Percentiles rank a stretch among this genome's conserved stretches.
phyloP scores from a whole-genome alignment of 2,329 filamentous ascomycete genomes.

The Cercospora sp. region DNA sequence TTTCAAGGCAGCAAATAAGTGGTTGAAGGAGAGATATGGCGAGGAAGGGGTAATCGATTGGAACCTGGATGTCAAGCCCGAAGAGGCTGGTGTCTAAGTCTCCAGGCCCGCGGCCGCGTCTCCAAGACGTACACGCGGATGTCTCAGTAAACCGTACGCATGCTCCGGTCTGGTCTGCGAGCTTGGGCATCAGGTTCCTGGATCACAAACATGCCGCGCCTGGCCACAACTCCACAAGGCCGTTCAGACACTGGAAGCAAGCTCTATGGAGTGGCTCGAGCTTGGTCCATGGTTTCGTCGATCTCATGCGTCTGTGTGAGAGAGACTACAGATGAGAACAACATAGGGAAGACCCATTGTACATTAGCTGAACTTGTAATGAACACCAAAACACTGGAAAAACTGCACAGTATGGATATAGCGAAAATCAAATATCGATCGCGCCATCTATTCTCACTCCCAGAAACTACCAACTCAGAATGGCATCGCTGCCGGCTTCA shows the following conservation, averaged over 20 bases:
- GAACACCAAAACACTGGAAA: not conserved
- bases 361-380: not conserved
- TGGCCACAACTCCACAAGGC: not conserved
- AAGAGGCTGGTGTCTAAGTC: conserved; percentile 43
- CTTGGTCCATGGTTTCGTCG: not conserved
- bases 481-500: not conserved
- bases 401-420: not conserved
- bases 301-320: not conserved
- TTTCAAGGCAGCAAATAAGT: conserved; percentile 80
- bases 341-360: not conserved
- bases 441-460: not conserved
- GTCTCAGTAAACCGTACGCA: too few species aligned
- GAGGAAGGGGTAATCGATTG: conserved; percentile 81
- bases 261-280: not conserved
- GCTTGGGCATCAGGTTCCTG: not conserved
- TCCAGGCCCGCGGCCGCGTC: not conserved
- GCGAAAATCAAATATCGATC: not conserved
- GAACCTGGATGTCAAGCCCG: conserved; percentile 56
- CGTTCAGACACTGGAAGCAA: not conserved
- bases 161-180: not conserved
- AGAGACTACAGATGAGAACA: not conserved
- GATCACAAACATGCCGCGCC: not conserved
- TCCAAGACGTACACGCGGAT: not conserved
- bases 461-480: too few species aligned
- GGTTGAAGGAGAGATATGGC: conserved; percentile 78